Conservation (phyloP, 345 rosid genomes). For the Linum lewisii region DNA sequence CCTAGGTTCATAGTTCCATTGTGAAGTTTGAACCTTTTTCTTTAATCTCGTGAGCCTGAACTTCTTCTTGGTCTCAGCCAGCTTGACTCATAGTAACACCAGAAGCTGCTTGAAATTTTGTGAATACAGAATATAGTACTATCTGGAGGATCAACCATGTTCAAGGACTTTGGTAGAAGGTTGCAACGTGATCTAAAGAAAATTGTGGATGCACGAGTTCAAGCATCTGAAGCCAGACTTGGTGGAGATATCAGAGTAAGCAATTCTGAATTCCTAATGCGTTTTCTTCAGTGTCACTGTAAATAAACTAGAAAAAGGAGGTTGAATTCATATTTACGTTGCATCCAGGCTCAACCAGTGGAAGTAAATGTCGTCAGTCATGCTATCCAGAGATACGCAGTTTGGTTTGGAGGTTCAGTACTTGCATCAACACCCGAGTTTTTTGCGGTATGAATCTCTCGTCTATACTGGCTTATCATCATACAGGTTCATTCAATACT, state of each 20-base stretch:
- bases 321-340: background rate
- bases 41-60: no score
- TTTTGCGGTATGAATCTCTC: constrained; percentile 48
- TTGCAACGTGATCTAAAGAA: constrained; percentile 93
- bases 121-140: constrained; percentile 82
- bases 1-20: background rate
- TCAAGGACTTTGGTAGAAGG: constrained; percentile 95
- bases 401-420: constrained; percentile 99
- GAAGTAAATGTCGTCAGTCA: constrained; percentile 96
- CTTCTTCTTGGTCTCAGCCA: no score
- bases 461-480: background rate
- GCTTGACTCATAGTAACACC: background rate
- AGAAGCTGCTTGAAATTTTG: constrained; percentile 11
- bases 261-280: background rate
- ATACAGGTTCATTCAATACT: no score
- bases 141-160: constrained; percentile 98
- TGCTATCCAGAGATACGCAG: constrained; percentile 92
- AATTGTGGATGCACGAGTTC: constrained; percentile 88
- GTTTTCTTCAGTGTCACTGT: background rate
- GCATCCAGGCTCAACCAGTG: constrained; percentile 67
- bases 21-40: background rate
- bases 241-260: constrained; percentile 69
- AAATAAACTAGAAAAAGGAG: background rate
- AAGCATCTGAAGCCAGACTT: constrained; percentile 66
- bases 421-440: constrained; percentile 98